Percentiles rank a stretch among this genome's conserved stretches.
Evolutionary conservation across 768 basidiomycete genomes (phyloP).

Genomic region (Leucocoprinus sp.): DNA sequence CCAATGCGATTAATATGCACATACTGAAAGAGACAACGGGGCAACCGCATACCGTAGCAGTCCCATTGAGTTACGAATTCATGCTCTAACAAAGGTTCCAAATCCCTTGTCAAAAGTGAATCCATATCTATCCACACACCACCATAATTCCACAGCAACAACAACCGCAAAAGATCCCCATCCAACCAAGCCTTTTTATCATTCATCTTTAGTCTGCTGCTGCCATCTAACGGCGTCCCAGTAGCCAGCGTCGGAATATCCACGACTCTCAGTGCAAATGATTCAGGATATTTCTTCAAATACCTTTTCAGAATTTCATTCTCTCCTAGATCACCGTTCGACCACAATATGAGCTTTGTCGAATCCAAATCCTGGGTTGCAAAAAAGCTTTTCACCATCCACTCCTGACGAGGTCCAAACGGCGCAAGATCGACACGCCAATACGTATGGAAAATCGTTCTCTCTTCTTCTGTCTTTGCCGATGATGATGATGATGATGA

Average conservation of each 20-base stretch:
- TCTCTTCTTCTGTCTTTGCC: conserved; percentile 26
- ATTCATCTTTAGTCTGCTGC: conserved; percentile 38
- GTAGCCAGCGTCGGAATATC: conserved; percentile 58
- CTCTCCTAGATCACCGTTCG: conserved; percentile 65
- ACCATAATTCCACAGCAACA: conserved; percentile 84
- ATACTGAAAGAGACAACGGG: background rate
- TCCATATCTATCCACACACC: conserved; percentile 99
- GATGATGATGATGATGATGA: background rate
- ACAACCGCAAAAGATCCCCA: conserved; percentile 82
- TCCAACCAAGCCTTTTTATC: conserved; percentile 92
- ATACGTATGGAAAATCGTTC: conserved; percentile 81
- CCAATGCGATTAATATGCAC: background rate
- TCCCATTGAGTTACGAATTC: conserved; percentile 99
- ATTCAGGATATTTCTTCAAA: conserved; percentile 51
- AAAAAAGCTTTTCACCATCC: conserved; percentile 90
- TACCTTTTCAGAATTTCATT: conserved; percentile 56
- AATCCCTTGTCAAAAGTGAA: conserved; percentile 80
- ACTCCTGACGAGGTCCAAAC: conserved; percentile 78
- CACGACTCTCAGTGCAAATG: conserved; percentile 64
- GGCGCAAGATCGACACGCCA: conserved; percentile 86
- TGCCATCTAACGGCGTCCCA: conserved; percentile 73
- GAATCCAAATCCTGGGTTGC: conserved; percentile 72
- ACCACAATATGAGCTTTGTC: conserved; percentile 79
- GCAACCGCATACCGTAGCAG: conserved; percentile 69
- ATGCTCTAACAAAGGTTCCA: conserved; percentile 81